These are phyloP conservation scores for Scenedesmus sp. DNA, from an alignment of 163 green algal species.

Conservation along the genomic window DNA sequence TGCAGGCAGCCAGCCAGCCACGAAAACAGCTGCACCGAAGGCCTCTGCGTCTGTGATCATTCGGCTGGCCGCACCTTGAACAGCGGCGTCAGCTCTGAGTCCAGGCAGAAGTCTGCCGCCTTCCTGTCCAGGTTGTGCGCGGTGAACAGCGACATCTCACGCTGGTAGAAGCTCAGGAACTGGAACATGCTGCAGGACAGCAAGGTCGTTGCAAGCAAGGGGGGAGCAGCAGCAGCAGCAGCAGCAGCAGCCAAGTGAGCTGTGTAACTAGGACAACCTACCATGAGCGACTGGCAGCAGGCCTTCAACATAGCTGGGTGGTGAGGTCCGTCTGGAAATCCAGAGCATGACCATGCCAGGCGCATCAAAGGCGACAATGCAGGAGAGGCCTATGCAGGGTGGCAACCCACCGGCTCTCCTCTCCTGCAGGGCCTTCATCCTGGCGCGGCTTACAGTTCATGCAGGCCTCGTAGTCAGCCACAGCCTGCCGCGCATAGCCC, in stretches of 20 bases:
- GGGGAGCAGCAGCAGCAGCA: neutral
- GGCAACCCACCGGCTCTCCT: conserved; percentile 31
- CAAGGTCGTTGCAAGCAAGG: neutral
- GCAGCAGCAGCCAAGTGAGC: neutral
- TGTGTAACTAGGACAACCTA: neutral
- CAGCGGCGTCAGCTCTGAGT: conserved; percentile 79
- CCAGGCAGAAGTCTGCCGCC: conserved; percentile 75
- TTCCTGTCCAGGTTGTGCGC: conserved; percentile 67
- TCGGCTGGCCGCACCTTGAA: conserved; percentile 81
- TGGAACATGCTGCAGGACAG: conserved; percentile 59
- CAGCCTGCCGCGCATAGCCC: conserved; percentile 70
- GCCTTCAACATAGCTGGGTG: too few relatives aligned
- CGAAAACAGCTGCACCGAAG: neutral
- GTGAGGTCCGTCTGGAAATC: too few relatives aligned
- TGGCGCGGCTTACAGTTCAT: conserved; percentile 55
- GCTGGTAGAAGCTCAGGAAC: conserved; percentile 84
- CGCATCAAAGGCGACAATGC: too few relatives aligned
- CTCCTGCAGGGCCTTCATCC: conserved; percentile 26
- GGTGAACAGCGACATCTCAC: conserved; percentile 82
- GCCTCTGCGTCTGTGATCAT: neutral
- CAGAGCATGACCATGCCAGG: too few relatives aligned
- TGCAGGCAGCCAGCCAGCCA: neutral
- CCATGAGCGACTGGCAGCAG: neutral
- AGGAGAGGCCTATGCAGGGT: neutral
- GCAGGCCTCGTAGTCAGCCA: conserved; percentile 80